A percentile compares a stretch with the other conserved stretches of the same genome.
These are phyloP conservation scores for Inga laurina DNA, from an alignment of 306 rosid species.

Conservation along the genomic window DNA sequence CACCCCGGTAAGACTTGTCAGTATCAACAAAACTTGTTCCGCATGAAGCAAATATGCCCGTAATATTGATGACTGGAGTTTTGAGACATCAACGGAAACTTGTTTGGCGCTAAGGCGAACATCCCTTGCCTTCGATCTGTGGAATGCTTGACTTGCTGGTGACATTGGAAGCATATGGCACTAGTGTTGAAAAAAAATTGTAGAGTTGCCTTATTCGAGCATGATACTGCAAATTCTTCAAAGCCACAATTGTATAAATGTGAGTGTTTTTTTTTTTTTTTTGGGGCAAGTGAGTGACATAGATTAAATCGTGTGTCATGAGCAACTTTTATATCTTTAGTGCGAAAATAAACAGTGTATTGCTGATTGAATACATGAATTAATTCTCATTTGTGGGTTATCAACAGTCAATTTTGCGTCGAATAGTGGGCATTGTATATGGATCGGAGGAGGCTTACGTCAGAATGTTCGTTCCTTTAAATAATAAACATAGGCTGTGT, in stretches of 20 bases:
- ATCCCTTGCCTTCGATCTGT: not conserved
- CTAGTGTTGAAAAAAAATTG: not conserved
- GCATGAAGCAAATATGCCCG: not conserved
- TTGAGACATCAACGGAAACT: not conserved
- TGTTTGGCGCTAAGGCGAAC: not conserved
- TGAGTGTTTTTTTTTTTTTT: no score
- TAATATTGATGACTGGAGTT: not conserved
- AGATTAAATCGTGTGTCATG: no score
- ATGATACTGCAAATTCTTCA: not conserved
- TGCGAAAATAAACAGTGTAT: no score
- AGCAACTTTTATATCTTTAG: no score
- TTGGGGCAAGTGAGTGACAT: no score
- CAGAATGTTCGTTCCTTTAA: not conserved
- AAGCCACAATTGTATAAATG: not conserved
- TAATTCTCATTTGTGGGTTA: not conserved
- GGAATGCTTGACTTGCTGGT: not conserved
- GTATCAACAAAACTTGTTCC: not conserved
- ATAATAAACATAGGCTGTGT: no score
- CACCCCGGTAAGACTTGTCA: not conserved
- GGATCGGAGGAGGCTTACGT: not conserved
- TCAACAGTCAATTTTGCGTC: not conserved
- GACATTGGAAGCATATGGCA: not conserved
- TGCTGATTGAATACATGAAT: not conserved
- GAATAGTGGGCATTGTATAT: not conserved
- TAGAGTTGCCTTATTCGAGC: not conserved